Evolutionary conservation across 208 protist genomes (phyloP).

Genomic region (Herpetomonas tarakana): DNA sequence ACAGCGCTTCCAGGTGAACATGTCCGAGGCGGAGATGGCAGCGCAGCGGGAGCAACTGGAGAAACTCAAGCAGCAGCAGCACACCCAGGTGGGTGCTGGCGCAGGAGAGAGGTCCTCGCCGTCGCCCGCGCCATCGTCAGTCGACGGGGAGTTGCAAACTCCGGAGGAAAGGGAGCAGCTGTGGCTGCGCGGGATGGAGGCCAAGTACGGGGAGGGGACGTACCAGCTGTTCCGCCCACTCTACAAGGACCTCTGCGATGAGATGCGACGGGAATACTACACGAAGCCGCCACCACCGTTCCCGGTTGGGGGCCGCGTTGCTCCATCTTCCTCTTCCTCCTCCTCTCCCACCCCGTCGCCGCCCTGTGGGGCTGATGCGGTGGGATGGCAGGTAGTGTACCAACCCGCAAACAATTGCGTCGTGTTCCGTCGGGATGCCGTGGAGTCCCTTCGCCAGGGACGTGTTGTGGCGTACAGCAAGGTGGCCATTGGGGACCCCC

Average conservation of each 20-base stretch:
- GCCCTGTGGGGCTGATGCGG: constrained; percentile 5
- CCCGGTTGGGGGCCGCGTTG: neutral
- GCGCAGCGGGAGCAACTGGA: neutral
- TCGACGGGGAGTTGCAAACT: constrained; percentile 7
- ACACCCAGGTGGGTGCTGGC: too few relatives aligned
- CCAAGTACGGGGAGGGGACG: constrained; percentile 63
- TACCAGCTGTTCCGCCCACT: constrained; percentile 75
- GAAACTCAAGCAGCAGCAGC: neutral
- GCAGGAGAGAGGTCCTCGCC: neutral
- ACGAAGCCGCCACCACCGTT: constrained; percentile 69
- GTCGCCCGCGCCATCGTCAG: neutral
- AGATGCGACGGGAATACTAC: constrained; percentile 64
- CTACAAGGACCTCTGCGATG: constrained; percentile 82
- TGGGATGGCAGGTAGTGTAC: constrained; percentile 47
- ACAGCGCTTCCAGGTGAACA: too few relatives aligned
- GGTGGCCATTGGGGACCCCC: constrained; percentile 60
- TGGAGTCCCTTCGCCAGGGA: constrained; percentile 23
- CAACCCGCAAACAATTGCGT: constrained; percentile 40
- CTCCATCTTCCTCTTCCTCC: neutral
- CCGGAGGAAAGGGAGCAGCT: constrained; percentile 20
- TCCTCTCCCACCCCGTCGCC: neutral
- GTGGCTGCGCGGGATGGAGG: constrained; percentile 39
- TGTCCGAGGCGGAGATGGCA: neutral
- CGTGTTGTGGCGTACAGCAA: constrained; percentile 57
- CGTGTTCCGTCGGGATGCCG: constrained; percentile 43